Conservation (phyloP, 768 basidiomycete species). For the Rhizopogon sp. region DNA sequence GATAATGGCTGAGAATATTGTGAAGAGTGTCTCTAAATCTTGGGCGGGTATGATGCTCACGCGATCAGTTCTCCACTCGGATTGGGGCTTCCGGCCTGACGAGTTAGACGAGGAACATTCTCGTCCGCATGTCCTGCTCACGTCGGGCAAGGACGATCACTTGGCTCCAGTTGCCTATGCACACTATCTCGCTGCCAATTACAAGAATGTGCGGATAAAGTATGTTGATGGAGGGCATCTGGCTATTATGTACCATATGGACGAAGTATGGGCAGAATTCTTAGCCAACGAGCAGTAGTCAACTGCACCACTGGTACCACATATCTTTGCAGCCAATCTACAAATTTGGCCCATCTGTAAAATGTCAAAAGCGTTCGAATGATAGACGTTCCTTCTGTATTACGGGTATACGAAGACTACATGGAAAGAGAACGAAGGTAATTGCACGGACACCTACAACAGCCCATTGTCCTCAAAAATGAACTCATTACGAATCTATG, state of each 20-base stretch:
- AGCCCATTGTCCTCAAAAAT: no score
- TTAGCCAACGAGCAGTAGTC: conserved; percentile 10
- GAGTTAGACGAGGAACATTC: conserved; percentile 41
- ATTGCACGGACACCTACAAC: no score
- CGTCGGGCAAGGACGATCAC: conserved; percentile 38
- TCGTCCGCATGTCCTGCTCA: conserved; percentile 40
- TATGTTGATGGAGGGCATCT: conserved; percentile 46
- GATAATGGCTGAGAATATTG: conserved; percentile 23
- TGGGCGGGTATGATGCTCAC: conserved; percentile 50
- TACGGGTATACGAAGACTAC: no score
- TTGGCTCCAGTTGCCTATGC: conserved; percentile 39
- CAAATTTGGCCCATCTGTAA: no score
- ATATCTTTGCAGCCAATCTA: no score
- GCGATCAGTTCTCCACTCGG: conserved; percentile 38
- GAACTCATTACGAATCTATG: no score
- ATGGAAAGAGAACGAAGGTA: no score
- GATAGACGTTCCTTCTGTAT: background rate
- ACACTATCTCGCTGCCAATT: conserved; percentile 42
- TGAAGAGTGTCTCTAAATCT: conserved; percentile 42
- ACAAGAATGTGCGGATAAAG: conserved; percentile 38
- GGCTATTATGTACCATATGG: conserved; percentile 37
- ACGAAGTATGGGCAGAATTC: conserved; percentile 40
- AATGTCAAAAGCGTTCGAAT: no score
- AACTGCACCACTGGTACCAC: no score
- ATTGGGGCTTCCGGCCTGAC: conserved; percentile 45